Base-by-base conservation (phyloP, 495 filamentous ascomycete species). In the Parachaetomium inaequale region DNA sequence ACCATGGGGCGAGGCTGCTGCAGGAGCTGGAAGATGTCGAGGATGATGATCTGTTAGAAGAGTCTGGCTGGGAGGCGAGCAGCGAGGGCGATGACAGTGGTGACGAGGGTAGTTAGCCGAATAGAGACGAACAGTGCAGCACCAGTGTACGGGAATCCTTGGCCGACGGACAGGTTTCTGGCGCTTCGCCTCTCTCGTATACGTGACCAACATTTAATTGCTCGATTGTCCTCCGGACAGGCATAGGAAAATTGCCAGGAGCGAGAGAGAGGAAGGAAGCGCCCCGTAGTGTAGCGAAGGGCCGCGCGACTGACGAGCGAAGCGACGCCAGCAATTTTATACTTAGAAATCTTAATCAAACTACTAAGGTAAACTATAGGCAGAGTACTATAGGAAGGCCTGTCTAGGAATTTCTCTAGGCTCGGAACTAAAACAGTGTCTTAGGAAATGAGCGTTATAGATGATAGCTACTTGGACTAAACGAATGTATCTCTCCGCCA, bases 301-400 rank as follows among this genome's bases (percentile, higher is more conserved):
- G 52, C 19, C 52, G 52, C 52, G 52, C 52, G 52, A 55, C 32
- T 55, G 52, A 55, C 52, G 32, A 55, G 26, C 52, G 52, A 55
- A 55, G 52, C 52, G 52, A 55, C 52, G 52, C 52, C 52, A 40
- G 52, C 52, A 55, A 53, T 53, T 32, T 53, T 53, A 53, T 38
- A 32, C 8, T 32, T n/a, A n/a, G n/a, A n/a, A n/a, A n/a, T n/a
- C n/a, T n/a, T n/a, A n/a, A 32, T 4, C 8, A 32, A 4, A 32
- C 31, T 32, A 32, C 31, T 32, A 32, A 32, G 31, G 31, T 32
- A n/a, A n/a, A n/a, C n/a, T n/a, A n/a, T n/a, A n/a, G n/a, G n/a
- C n/a, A n/a, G n/a, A n/a, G n/a, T n/a, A n/a, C n/a, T n/a, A n/a
- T n/a, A n/a, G n/a, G n/a, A n/a, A n/a, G n/a, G n/a, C n/a, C n/a